These are phyloP conservation scores for Paramecium caudatum DNA, from an alignment of 73 alveolate genomes.

Conservation along the genomic window DNA sequence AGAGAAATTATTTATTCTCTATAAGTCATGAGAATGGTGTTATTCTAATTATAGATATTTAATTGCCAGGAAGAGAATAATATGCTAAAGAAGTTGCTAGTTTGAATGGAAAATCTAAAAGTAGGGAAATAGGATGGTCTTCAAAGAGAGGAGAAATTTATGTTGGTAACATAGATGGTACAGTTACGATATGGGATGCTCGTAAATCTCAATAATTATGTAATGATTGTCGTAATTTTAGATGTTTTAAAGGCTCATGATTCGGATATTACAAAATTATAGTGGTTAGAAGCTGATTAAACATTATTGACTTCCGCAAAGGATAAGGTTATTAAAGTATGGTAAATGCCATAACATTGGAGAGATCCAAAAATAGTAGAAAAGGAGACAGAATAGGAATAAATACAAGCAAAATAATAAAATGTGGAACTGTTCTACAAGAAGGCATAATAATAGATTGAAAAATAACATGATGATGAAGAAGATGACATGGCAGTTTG, in stretches of 20 bases:
- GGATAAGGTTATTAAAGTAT: conserved; percentile 72
- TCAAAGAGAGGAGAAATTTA: conserved; percentile 70
- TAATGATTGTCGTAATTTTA: not conserved
- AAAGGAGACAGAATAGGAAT: conserved; percentile 49
- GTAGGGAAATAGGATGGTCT: conserved; percentile 73
- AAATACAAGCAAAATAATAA: not conserved
- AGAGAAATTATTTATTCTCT: conserved; percentile 59
- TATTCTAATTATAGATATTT: conserved; percentile 46
- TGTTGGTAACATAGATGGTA: conserved; percentile 75
- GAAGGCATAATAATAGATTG: not conserved
- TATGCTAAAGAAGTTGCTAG: conserved; percentile 58
- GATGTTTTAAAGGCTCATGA: conserved; percentile 77
- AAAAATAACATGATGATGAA: conserved; percentile 10
- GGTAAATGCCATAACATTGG: conserved; percentile 71
- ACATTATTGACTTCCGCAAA: conserved; percentile 67
- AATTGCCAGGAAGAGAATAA: conserved; percentile 76
- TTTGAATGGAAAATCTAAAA: conserved; percentile 63
- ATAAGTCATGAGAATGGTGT: conserved; percentile 75
- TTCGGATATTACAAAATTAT: conserved; percentile 69
- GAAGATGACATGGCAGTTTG: conserved; percentile 59
- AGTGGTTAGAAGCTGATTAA: conserved; percentile 75
- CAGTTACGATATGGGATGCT: conserved; percentile 78
- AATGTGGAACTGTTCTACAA: not conserved
- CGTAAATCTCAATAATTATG: conserved; percentile 64
- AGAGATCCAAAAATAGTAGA: conserved; percentile 71